A percentile compares a stretch with the other conserved stretches of the same genome.
phyloP scores from a whole-genome alignment of 768 basidiomycete genomes.

The Russula griseocarnosa region DNA sequence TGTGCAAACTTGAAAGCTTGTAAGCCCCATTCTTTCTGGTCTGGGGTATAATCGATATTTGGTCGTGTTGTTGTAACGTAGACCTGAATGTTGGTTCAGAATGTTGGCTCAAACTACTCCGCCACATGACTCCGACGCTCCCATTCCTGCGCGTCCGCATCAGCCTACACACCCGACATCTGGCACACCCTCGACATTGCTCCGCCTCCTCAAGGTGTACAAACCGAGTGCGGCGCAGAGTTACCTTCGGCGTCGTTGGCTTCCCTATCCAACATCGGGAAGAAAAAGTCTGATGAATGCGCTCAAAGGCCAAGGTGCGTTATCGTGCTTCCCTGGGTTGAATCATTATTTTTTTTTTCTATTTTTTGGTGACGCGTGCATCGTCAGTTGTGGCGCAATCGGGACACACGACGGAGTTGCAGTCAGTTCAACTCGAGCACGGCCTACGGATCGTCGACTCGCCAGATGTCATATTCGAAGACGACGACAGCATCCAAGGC shows the following conservation, averaged over 20 bases:
- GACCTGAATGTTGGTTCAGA: constrained; percentile 85
- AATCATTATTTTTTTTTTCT: no score
- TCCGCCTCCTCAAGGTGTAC: constrained; percentile 68
- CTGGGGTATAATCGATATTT: no score
- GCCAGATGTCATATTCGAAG: constrained; percentile 95
- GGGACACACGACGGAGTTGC: constrained; percentile 38
- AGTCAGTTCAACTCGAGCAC: constrained; percentile 82
- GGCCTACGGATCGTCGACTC: constrained; percentile 91
- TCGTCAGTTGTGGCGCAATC: neutral
- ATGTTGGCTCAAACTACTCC: constrained; percentile 92
- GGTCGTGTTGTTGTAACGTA: constrained; percentile 33
- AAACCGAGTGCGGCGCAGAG: constrained; percentile 61
- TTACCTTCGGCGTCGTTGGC: constrained; percentile 89
- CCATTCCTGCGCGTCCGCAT: constrained; percentile 77
- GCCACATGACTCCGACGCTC: constrained; percentile 83
- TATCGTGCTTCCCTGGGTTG: neutral
- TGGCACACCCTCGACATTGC: constrained; percentile 44
- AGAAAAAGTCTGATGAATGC: constrained; percentile 92
- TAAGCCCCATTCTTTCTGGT: neutral
- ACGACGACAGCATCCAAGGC: constrained; percentile 54
- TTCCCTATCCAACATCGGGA: constrained; percentile 97
- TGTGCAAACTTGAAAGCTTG: no score
- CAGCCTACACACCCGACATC: constrained; percentile 61
- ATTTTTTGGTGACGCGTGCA: neutral
- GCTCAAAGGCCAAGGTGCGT: constrained; percentile 70